A percentile compares a stretch with the other conserved stretches of the same genome.
Conservation (phyloP, 169 alveolate species). For the Babesia ovis region DNA sequence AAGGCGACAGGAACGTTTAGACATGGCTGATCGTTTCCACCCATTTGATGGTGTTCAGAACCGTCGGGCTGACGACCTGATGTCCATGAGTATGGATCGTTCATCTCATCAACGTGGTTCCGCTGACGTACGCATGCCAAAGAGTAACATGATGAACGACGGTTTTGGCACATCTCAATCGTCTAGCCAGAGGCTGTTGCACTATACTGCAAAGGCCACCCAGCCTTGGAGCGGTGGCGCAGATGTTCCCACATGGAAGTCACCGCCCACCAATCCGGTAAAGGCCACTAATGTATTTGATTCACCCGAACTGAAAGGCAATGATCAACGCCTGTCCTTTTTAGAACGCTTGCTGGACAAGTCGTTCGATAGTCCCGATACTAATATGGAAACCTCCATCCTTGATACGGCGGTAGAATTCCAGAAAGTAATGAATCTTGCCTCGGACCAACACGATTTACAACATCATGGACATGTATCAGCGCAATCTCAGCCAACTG, state of each 20-base stretch:
- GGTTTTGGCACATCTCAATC: background rate
- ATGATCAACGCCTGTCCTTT: slow-evolving; percentile 19
- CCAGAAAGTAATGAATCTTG: slow-evolving; percentile 14
- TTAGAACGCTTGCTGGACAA: slow-evolving; percentile 63
- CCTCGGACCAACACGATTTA: background rate
- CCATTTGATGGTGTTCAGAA: background rate
- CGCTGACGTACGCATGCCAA: background rate
- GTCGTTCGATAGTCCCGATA: slow-evolving; percentile 40
- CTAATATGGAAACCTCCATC: background rate
- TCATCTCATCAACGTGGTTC: background rate
- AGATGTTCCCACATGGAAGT: background rate
- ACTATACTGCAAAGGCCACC: slow-evolving; percentile 8
- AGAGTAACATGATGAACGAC: background rate
- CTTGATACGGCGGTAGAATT: slow-evolving; percentile 14
- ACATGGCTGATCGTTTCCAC: slow-evolving; percentile 2
- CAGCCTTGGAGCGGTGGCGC: background rate
- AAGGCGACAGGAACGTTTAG: background rate
- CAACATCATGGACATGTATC: background rate
- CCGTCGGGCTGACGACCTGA: background rate
- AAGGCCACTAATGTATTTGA: slow-evolving; percentile 21
- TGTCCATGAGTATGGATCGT: background rate
- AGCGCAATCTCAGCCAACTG: background rate
- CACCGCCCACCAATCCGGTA: background rate
- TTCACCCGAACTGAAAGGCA: slow-evolving; percentile 11
- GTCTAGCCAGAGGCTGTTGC: slow-evolving; percentile 1